Conservation (phyloP, 1,284 basidiomycete genomes). For the Ustilago bromivora region DNA sequence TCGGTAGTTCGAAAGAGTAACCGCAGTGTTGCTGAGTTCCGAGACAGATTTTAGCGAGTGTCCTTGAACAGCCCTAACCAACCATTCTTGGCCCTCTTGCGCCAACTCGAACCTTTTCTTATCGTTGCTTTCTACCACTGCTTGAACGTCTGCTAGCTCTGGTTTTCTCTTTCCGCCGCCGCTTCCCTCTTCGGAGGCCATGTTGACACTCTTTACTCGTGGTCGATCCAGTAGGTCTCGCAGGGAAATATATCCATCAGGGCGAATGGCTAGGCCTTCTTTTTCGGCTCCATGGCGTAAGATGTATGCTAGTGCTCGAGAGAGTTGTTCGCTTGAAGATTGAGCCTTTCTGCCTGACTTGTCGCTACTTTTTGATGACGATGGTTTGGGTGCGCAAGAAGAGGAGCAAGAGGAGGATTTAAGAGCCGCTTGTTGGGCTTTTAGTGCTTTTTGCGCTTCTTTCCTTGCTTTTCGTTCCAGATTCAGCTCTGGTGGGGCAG, state of each 20-base stretch:
- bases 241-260: conserved; percentile 83
- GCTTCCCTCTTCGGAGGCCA: conserved; percentile 34
- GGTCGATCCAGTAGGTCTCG: conserved; percentile 71
- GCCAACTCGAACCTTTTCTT: conserved; percentile 65
- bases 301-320: conserved; percentile 85
- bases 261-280: conserved; percentile 79
- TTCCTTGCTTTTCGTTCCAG: conserved; percentile 50
- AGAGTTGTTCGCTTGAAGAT: conserved; percentile 71
- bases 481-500: conserved; percentile 8
- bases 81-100: conserved; percentile 72
- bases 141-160: conserved; percentile 44
- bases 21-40: conserved; percentile 37
- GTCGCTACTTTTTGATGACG: conserved; percentile 1
- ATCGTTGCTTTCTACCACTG: conserved; percentile 54
- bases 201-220: conserved; percentile 55
- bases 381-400: neutral
- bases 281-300: conserved; percentile 84
- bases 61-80: conserved; percentile 87
- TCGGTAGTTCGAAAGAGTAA: conserved; percentile 42
- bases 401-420: conserved; percentile 6
- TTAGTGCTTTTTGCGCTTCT: conserved; percentile 31
- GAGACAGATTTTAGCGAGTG: conserved; percentile 81
- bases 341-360: conserved; percentile 1
- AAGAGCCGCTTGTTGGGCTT: conserved; percentile 1
- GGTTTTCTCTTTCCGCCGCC: conserved; percentile 26